Base-by-base conservation (phyloP, 2,329 filamentous ascomycete genomes). In the Emericellopsis atlantica region DNA sequence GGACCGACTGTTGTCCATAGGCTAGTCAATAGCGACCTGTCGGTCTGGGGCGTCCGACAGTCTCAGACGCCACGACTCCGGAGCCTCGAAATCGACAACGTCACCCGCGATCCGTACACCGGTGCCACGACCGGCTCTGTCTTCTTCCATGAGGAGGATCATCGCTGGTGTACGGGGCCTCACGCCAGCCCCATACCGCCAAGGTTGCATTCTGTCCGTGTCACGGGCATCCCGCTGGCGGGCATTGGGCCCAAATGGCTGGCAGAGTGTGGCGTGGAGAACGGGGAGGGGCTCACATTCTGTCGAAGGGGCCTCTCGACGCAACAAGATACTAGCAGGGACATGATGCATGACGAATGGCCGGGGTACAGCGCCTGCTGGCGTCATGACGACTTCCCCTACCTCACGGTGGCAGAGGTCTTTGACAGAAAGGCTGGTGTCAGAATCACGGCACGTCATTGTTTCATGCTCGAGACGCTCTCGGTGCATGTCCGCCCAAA, bases 141-240 rank as follows among this genome's bases (percentile, higher is more conserved):
- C 12, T 76, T 77, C 50, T 51, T 80, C 18, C 61, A 71, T 26
- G 71, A 77, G 45, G 77, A 79, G 44, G 60, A 70, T 37, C 70
- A 74, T 50, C 58, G 62, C 24, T 72, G 68, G 59, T 57, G 69
- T 4, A 58, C 57, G 8, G 67, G 70, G 11, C 58, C 58, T 22
- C 67, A 75, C 39, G 62, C 55, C 44, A 60, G 51, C 36, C 53
- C 48, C 41, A 55, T 43, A 42, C 64, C 59, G 31, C 66, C 59
- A 45, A 63, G 58, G 36, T 59, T 62, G 44, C 73, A 66, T 54
- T 58, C 51, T 7, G 66, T 73, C 3, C 60, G 61, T 26, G 64
- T 62, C 29, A 75, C 68, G 0, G 72, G 69, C 2, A 67, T 81
- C 22, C 76, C 76, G 1, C 61, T 80, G 6, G 39, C 56, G 1